Conservation (phyloP, 208 protist species). For the Leishmania arabica region DNA sequence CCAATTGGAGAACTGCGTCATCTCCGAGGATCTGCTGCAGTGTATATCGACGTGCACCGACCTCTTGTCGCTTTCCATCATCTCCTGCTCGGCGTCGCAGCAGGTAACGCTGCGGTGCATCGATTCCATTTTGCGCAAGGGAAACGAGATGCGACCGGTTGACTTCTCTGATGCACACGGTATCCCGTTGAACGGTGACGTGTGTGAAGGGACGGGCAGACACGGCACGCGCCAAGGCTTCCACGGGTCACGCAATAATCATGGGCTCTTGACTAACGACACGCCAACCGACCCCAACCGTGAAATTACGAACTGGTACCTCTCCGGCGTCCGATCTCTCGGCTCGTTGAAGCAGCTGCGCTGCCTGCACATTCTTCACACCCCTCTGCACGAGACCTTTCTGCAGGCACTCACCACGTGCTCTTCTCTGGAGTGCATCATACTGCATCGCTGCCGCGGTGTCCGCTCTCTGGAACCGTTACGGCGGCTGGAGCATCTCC, state of each 20-base stretch:
- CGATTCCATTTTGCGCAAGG: constrained; percentile 70
- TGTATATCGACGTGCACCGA: constrained; percentile 56
- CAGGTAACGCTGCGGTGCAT: constrained; percentile 58
- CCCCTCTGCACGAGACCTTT: constrained; percentile 55
- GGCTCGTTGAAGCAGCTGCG: constrained; percentile 60
- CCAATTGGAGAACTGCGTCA: constrained; percentile 41
- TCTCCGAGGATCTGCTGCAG: constrained; percentile 70
- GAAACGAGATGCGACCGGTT: constrained; percentile 11
- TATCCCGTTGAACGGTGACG: neutral
- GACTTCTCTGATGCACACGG: constrained; percentile 5
- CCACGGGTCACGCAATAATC: neutral
- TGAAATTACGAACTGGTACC: constrained; percentile 56
- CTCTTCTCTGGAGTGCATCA: constrained; percentile 53
- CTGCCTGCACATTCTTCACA: constrained; percentile 61
- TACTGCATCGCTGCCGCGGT: constrained; percentile 63
- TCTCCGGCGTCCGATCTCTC: constrained; percentile 58
- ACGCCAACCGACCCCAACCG: neutral
- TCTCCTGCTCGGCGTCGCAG: constrained; percentile 52
- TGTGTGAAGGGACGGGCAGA: neutral
- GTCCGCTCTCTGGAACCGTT: constrained; percentile 62
- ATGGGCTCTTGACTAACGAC: neutral
- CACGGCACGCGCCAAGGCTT: neutral
- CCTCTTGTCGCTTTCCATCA: constrained; percentile 53
- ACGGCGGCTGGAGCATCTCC: constrained; percentile 38
- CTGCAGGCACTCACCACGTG: constrained; percentile 52